Evolutionary conservation across 495 filamentous ascomycete species (phyloP).

Genomic region (Hyaloscypha bicolor): DNA sequence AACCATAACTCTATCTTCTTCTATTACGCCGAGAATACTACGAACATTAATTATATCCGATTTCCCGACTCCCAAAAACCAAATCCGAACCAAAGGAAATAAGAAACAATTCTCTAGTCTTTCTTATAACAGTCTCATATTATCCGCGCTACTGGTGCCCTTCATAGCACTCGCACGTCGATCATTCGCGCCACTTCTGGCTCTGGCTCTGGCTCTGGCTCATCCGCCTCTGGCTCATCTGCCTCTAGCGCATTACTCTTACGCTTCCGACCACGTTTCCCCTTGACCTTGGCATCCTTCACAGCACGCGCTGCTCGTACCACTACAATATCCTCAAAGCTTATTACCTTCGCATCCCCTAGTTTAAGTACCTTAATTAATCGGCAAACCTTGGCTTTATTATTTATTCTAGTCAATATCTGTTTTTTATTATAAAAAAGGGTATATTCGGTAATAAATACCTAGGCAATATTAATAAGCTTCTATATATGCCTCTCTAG

Average conservation of each 20-base stretch:
- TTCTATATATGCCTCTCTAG: no score
- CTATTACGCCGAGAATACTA: conserved; percentile 27
- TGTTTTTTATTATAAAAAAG: no score
- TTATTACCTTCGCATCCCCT: no score
- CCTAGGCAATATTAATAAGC: no score
- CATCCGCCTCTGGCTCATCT: conserved; percentile 12
- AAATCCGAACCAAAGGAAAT: not conserved
- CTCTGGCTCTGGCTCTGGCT: no score
- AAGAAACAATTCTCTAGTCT: conserved; percentile 24
- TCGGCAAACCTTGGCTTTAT: no score
- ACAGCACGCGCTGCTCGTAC: no score
- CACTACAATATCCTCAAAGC: no score
- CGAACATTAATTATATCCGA: conserved; percentile 18
- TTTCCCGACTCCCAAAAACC: conserved; percentile 24
- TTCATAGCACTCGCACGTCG: conserved; percentile 23
- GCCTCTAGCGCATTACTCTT: conserved; percentile 29
- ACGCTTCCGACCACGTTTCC: conserved; percentile 24
- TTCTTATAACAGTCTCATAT: conserved; percentile 22
- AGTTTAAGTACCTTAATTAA: no score
- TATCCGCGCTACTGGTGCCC: conserved; percentile 28
- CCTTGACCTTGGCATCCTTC: no score
- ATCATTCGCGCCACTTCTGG: conserved; percentile 19
- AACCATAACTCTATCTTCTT: conserved; percentile 25
- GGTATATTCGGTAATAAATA: no score
- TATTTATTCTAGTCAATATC: no score